Conservation (phyloP, 1,139 yeast genomes). For the Arxiozyma heterogenica region DNA sequence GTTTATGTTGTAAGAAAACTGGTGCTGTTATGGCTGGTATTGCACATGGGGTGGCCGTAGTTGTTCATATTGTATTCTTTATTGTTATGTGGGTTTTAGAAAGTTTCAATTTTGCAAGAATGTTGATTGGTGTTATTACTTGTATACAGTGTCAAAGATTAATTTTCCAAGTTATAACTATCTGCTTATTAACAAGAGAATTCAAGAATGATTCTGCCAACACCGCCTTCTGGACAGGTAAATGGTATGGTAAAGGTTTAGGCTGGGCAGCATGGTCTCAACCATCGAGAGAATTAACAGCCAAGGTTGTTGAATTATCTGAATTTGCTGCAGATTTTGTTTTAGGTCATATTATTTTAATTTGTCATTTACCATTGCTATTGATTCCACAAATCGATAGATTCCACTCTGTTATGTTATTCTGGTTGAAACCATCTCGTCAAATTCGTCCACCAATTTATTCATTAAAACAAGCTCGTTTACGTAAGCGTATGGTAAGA, state of each 20-base stretch:
- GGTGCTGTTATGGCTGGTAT: constrained; percentile 95
- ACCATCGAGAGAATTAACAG: constrained; percentile 92
- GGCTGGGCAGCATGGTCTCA: constrained; percentile 96
- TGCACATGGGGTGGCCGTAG: constrained; percentile 90
- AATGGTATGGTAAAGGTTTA: constrained; percentile 93
- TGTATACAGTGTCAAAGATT: constrained; percentile 83
- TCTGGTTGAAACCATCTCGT: constrained; percentile 97
- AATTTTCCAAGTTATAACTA: constrained; percentile 76
- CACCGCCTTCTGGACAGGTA: constrained; percentile 99
- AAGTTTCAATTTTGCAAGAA: constrained; percentile 81
- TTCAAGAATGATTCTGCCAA: constrained; percentile 94
- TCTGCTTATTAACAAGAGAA: constrained; percentile 81
- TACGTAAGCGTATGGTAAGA: constrained; percentile 97
- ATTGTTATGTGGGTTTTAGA: constrained; percentile 96
- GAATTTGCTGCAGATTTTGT: constrained; percentile 96
- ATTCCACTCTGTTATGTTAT: constrained; percentile 97
- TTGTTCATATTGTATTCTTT: constrained; percentile 77
- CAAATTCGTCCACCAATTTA: constrained; percentile 98
- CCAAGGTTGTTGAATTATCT: constrained; percentile 87
- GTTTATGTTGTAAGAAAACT: constrained; percentile 94
- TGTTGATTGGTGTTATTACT: constrained; percentile 78
- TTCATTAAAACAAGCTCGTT: constrained; percentile 91
- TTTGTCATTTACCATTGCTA: constrained; percentile 82
- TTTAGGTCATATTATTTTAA: constrained; percentile 79
- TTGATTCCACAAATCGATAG: constrained; percentile 84